Evolutionary conservation across 306 rosid species (phyloP).

Genomic region (Lagenaria siceraria): DNA sequence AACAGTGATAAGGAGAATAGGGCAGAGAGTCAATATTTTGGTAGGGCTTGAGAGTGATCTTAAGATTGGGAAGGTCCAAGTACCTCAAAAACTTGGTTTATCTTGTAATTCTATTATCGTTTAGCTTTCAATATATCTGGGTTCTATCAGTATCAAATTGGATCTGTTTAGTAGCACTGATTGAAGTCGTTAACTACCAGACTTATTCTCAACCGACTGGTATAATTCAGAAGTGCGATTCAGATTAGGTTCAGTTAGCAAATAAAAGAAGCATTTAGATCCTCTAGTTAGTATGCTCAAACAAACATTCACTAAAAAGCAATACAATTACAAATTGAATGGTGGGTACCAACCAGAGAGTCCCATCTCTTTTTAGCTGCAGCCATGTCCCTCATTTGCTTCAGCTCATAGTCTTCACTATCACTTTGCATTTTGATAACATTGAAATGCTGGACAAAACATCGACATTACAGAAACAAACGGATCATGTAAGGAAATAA

Average conservation of each 20-base stretch:
- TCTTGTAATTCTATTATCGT: too few species aligned
- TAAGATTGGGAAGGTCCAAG: too few species aligned
- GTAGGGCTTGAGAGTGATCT: too few species aligned
- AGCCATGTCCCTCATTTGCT: constrained; percentile 86
- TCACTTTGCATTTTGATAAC: constrained; percentile 40
- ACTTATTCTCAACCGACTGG: background rate
- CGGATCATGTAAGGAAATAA: background rate
- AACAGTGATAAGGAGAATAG: too few species aligned
- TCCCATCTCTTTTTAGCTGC: constrained; percentile 97
- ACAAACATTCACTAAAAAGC: background rate
- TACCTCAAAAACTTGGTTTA: too few species aligned
- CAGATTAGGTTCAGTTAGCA: constrained; percentile 9
- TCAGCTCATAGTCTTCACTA: constrained; percentile 61
- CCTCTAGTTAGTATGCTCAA: background rate
- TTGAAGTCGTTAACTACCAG: background rate
- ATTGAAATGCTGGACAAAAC: constrained; percentile 19
- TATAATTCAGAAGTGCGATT: background rate
- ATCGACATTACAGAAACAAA: background rate
- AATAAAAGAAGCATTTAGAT: background rate
- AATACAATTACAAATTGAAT: background rate
- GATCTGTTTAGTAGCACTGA: background rate
- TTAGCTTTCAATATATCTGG: too few species aligned
- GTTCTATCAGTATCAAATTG: too few species aligned
- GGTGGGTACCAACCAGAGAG: constrained; percentile 52
- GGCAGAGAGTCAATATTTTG: too few species aligned